These are phyloP conservation scores for Xylaria sp. DNA, from an alignment of 2,329 filamentous ascomycete species.

Conservation along the genomic window DNA sequence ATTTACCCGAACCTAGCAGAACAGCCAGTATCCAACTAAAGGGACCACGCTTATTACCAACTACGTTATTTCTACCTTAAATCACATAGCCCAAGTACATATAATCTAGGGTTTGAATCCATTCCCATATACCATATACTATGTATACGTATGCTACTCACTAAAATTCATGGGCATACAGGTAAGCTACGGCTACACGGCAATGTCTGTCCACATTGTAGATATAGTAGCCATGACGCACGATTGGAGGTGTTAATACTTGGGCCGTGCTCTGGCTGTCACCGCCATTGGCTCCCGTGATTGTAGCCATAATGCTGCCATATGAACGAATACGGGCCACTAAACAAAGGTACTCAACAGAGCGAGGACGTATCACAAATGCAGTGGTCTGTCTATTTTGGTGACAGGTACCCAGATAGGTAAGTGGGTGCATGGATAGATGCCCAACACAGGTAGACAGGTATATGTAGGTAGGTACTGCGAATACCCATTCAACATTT, in stretches of 20 bases:
- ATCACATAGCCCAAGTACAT: not conserved
- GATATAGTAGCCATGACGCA: slow-evolving; percentile 11
- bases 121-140: no score
- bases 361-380: not conserved
- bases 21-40: not conserved
- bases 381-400: not conserved
- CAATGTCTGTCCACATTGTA: not conserved
- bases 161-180: not conserved
- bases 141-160: not conserved
- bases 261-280: slow-evolving; percentile 6
- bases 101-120: not conserved
- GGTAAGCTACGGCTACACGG: not conserved
- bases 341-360: not conserved
- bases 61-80: not conserved
- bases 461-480: no score
- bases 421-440: not conserved
- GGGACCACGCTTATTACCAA: not conserved
- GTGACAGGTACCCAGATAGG: not conserved
- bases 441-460: not conserved
- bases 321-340: slow-evolving; percentile 4
- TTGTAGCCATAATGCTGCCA: slow-evolving; percentile 20
- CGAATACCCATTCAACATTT: not conserved
- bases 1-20: not conserved
- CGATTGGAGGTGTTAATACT: slow-evolving; percentile 10
- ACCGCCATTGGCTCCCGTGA: slow-evolving; percentile 13